Percentiles rank a stretch among this genome's conserved stretches.
Evolutionary conservation across 2,329 filamentous ascomycete species (phyloP).

Genomic region (Nothopassalora personata): DNA sequence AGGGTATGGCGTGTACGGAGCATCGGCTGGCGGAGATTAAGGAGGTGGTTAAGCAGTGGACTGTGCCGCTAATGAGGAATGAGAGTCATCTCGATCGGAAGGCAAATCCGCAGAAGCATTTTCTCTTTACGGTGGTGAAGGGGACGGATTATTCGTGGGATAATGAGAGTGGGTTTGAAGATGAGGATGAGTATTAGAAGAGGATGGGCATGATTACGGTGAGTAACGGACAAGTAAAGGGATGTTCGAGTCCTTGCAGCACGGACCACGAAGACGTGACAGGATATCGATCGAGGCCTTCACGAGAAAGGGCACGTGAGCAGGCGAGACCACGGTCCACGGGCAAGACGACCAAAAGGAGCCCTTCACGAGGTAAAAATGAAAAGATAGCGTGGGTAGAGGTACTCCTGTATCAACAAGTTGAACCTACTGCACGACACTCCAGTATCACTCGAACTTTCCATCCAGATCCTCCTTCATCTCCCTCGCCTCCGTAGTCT

Average conservation of each 20-base stretch:
- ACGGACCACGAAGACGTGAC: no score
- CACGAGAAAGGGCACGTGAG: no score
- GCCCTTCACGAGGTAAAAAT: no score
- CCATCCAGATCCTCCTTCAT: slow-evolving; percentile 10
- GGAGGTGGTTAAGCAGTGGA: slow-evolving; percentile 37
- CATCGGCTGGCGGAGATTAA: slow-evolving; percentile 40
- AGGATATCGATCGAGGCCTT: no score
- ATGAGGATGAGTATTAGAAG: not conserved
- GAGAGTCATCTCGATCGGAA: not conserved
- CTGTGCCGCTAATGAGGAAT: slow-evolving; percentile 17
- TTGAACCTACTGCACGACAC: not conserved
- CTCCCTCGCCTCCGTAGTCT: not conserved
- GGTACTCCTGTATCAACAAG: no score
- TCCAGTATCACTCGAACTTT: not conserved
- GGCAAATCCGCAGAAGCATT: not conserved
- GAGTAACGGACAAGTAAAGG: no score
- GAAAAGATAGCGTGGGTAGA: not conserved
- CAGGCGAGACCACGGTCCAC: no score
- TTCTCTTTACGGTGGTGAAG: not conserved
- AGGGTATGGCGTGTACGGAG: slow-evolving; percentile 40
- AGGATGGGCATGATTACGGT: not conserved
- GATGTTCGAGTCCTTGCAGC: no score
- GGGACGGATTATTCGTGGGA: not conserved
- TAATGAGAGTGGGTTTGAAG: not conserved
- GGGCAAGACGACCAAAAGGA: no score